phyloP scores from a whole-genome alignment of 73 alveolate species.

The Halteria grandinella region DNA sequence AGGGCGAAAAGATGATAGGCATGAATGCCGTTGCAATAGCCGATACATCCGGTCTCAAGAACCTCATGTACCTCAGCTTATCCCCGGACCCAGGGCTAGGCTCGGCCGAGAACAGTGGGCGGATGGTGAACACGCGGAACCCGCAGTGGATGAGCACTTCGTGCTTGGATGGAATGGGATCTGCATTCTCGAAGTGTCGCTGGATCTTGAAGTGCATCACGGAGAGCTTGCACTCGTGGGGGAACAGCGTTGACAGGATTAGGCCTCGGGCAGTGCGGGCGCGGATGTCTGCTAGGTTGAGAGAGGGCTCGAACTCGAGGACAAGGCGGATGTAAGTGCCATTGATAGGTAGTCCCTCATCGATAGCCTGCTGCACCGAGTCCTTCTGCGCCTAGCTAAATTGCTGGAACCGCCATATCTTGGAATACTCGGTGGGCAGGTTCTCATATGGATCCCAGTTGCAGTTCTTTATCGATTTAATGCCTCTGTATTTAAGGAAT shows the following conservation, averaged over 20 bases:
- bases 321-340: constrained; percentile 82
- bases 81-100: constrained; percentile 60
- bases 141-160: constrained; percentile 91
- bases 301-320: constrained; percentile 19
- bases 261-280: constrained; percentile 48
- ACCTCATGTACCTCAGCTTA: constrained; percentile 85
- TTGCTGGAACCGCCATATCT: constrained; percentile 85
- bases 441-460: constrained; percentile 98
- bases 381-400: constrained; percentile 64
- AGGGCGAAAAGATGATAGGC: constrained; percentile 86
- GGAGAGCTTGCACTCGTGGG: constrained; percentile 96
- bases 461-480: constrained; percentile 95
- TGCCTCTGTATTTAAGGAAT: constrained; percentile 93
- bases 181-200: constrained; percentile 77
- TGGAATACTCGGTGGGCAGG: constrained; percentile 94
- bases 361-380: constrained; percentile 69
- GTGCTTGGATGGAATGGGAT: constrained; percentile 78
- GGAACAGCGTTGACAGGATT: constrained; percentile 92
- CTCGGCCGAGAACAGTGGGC: constrained; percentile 86
- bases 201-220: constrained; percentile 90
- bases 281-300: no score
- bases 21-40: constrained; percentile 85
- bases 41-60: constrained; percentile 79
- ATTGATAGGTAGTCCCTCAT: constrained; percentile 80
- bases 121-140: constrained; percentile 89